Evolutionary conservation across 352 stramenopile species (phyloP), one percentile per base, ranked within the genome.

Genomic region (Globisporangium camurandrum): DNA sequence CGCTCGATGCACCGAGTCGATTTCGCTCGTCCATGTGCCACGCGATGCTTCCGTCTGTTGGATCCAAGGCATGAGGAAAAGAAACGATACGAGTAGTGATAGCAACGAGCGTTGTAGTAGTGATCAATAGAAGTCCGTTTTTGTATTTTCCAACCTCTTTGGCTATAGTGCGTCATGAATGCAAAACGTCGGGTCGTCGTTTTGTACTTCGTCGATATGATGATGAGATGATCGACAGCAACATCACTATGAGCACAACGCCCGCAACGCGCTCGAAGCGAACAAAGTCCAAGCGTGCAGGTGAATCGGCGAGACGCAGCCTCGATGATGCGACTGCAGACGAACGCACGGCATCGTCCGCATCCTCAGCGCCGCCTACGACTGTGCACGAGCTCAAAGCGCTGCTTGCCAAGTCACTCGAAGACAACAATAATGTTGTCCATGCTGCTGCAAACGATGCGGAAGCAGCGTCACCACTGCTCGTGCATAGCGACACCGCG

Each of bases 21-120:
- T 69, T 68, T 4, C 75, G 71, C 46, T 88, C 80, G 14, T 82
- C 75, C 4, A 55, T 91, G 37, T 88, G 80, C n/a, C 57, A 58
- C n/a, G 69, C 74, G 5, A 46, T 70, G 22, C 51, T 81, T 24
- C 52, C 62, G 31, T 66, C 28, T 45, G 33, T 2, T 1, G 33
- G 14, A 39, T 3, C 33, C 8, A 39, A 39, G 33, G 33, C 33
- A 12, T 39, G 33, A 11, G 14, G 17, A 41, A 24, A 17, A 41
- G 23, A 23, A 41, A 10, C 22, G 36, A 40, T 3, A 39, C 30
- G 8, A 38, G n/a, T n/a, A n/a, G n/a, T n/a, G n/a, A n/a, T n/a
- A n/a, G n/a, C n/a, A n/a, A n/a, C n/a, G n/a, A n/a, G n/a, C n/a
- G n/a, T n/a, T n/a, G n/a, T n/a, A n/a, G n/a, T n/a, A n/a, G n/a